Conservation (phyloP, 2,329 filamentous ascomycete species). For the Aotearoamyces nothofagi region DNA sequence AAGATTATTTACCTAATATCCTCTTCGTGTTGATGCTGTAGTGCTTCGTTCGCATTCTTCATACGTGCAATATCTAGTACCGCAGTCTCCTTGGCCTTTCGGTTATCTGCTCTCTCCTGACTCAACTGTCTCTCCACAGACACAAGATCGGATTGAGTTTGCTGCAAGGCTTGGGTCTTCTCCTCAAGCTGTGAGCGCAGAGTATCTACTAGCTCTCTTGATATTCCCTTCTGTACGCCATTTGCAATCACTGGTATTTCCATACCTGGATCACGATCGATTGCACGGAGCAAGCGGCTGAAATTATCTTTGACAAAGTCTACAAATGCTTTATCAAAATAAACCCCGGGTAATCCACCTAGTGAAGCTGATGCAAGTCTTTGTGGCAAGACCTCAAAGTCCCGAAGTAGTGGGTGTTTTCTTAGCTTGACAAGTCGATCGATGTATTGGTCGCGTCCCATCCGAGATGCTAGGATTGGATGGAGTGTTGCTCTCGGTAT, state of each 20-base stretch:
- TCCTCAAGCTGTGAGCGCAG: slow-evolving; percentile 65
- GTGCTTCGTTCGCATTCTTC: slow-evolving; percentile 44
- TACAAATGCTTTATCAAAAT: slow-evolving; percentile 74
- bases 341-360: slow-evolving; percentile 58
- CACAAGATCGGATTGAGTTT: slow-evolving; percentile 28
- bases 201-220: slow-evolving; percentile 82
- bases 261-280: slow-evolving; percentile 80
- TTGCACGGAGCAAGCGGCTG: slow-evolving; percentile 65
- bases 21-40: slow-evolving; percentile 55
- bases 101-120: slow-evolving; percentile 61
- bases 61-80: slow-evolving; percentile 32
- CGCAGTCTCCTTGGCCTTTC: slow-evolving; percentile 43
- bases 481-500: slow-evolving; percentile 71
- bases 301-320: slow-evolving; percentile 96
- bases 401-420: slow-evolving; percentile 62
- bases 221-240: slow-evolving; percentile 76
- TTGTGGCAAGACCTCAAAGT: slow-evolving; percentile 78
- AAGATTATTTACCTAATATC: slow-evolving; percentile 35
- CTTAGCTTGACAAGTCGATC: slow-evolving; percentile 67
- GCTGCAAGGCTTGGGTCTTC: slow-evolving; percentile 39
- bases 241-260: slow-evolving; percentile 72
- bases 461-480: slow-evolving; percentile 56
- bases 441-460: slow-evolving; percentile 79
- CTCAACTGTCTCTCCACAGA: slow-evolving; percentile 40
- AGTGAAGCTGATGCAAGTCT: slow-evolving; percentile 37